Base-by-base conservation (phyloP, 495 filamentous ascomycete genomes). In the Aspergillus asperescens region DNA sequence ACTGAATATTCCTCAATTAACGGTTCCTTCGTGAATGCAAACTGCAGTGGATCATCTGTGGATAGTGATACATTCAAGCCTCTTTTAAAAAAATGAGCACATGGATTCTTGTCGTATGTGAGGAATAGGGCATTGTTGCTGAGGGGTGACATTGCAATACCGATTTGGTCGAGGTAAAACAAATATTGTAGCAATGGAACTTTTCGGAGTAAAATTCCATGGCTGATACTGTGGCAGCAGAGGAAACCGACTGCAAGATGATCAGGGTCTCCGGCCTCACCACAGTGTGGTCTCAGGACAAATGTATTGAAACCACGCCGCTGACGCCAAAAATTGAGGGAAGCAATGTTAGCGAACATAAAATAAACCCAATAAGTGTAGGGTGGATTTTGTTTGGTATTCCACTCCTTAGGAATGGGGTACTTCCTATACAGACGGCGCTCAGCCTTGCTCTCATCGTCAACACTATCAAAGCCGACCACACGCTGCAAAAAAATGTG, bases 351-450 rank as follows among this genome's bases (percentile, higher is more conserved):
- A 34, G 94, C 82, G 62, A 90, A 98, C 47, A 98, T 81, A 63
- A 95, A 91, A 71, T 97, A 98, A 57, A 98, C 84, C 93, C 93
- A 98, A 70, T 98, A 97, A 65, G 85, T 96, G 71, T 98, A 98
- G 1, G 94, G 93, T 20, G 93, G 94, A 65, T 98, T 97, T 62
- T 97, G 89, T 61, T 86, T 90, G 15, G 88, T 86, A 54, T 84
- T 80, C 93, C 93, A 98, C 47, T 83, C 80, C 41, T 79, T 85
- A 2, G 93, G 91, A 6, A 92, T 82, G 5, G 94, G 94, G 49
- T 94, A 98, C 65, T 98, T 98, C 55, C 82, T 85, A 66, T 89
- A 95, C 12, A 96, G 77, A 22, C 93, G 83, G 13, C 92, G 85
- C 65, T 98, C 93, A 9, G 86, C 76, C 71, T 98, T 98, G 75